Percentiles rank a stretch among this genome's conserved stretches.
phyloP scores from a whole-genome alignment of 441 rosid genomes.

The Flueggea neowawraea region DNA sequence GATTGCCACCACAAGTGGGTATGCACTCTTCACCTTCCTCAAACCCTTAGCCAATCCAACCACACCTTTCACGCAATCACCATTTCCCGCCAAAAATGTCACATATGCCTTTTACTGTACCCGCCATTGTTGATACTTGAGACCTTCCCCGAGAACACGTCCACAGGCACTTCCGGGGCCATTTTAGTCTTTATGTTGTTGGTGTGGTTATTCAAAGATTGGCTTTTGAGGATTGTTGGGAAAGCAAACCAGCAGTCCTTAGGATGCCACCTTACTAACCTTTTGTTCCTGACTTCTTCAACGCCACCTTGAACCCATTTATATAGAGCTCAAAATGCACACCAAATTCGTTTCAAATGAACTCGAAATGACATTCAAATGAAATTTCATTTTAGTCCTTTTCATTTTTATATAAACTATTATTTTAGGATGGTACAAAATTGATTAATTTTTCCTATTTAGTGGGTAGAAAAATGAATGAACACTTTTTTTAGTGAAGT shows the following conservation, averaged over 20 bases:
- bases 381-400: conserved; percentile 6
- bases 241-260: conserved; percentile 28
- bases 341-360: conserved; percentile 28
- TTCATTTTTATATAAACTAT: conserved; percentile 5
- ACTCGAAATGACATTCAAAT: conserved; percentile 25
- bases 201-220: too few species aligned
- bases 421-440: background rate
- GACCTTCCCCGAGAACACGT: conserved; percentile 26
- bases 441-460: too few species aligned
- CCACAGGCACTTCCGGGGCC: conserved; percentile 39
- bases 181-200: conserved; percentile 7
- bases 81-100: conserved; percentile 74
- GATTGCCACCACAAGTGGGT: conserved; percentile 76
- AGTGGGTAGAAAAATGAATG: conserved; percentile 13
- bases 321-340: conserved; percentile 33
- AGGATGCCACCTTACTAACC: conserved; percentile 25
- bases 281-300: conserved; percentile 18
- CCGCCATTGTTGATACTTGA: conserved; percentile 12
- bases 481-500: background rate
- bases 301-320: conserved; percentile 4
- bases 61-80: conserved; percentile 81
- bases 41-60: conserved; percentile 88
- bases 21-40: conserved; percentile 57
- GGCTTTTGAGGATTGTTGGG: conserved; percentile 19
- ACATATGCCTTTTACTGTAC: conserved; percentile 50